These are phyloP conservation scores for Macadamia tetraphylla DNA, from an alignment of 164 flowering plant genomes.

Conservation along the genomic window DNA sequence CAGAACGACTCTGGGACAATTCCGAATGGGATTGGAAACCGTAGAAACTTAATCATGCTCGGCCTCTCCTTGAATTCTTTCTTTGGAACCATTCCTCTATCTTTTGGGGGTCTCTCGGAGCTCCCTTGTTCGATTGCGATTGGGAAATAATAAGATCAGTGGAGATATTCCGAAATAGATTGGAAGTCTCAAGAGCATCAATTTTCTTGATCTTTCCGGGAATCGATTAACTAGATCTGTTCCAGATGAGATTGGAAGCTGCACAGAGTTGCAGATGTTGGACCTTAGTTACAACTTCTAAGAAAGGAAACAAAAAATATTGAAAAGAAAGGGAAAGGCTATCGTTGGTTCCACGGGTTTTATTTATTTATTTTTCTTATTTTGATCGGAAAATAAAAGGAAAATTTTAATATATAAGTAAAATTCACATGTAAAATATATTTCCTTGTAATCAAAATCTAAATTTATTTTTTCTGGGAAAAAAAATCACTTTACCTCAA, in stretches of 20 bases:
- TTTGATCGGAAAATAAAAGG: too few relatives aligned
- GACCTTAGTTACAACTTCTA: conserved; percentile 48
- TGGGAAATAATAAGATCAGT: conserved; percentile 52
- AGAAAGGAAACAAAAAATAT: too few relatives aligned
- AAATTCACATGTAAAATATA: too few relatives aligned
- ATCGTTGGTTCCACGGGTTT: too few relatives aligned
- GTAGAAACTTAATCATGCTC: conserved; percentile 43
- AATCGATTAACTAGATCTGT: conserved; percentile 55
- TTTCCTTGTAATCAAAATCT: too few relatives aligned
- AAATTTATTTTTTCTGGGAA: too few relatives aligned
- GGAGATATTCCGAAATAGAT: conserved; percentile 67
- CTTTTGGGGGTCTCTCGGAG: conserved; percentile 42
- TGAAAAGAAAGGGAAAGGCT: too few relatives aligned
- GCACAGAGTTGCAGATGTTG: conserved; percentile 53
- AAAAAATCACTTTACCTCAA: too few relatives aligned
- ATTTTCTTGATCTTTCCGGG: conserved; percentile 64
- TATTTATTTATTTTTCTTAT: too few relatives aligned
- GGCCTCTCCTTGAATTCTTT: conserved; percentile 75
- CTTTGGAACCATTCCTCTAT: conserved; percentile 65
- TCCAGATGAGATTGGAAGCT: conserved; percentile 67
- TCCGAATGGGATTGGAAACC: conserved; percentile 80
- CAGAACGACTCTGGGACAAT: conserved; percentile 68
- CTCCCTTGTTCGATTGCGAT: conserved; percentile 68
- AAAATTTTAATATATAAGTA: too few relatives aligned
- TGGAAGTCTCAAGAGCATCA: conserved; percentile 47